Evolutionary conservation across 2,329 filamentous ascomycete species (phyloP).

Genomic region (Pseudogymnoascus sp.): DNA sequence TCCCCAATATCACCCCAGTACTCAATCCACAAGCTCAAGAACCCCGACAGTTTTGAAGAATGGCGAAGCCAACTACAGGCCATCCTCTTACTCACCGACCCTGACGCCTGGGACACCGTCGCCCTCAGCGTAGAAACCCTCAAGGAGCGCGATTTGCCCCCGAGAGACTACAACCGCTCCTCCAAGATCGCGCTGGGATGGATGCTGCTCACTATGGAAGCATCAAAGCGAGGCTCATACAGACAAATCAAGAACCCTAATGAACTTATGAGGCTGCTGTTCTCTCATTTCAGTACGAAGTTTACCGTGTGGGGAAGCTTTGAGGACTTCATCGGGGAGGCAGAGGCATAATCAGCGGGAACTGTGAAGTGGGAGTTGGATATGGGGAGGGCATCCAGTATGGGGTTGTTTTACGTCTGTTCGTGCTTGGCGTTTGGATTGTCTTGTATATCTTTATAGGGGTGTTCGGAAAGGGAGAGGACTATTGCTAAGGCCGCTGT

Average conservation of each 20-base stretch:
- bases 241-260: slow-evolving; percentile 6
- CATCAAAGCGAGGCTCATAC: background rate
- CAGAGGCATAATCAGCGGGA: background rate
- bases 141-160: background rate
- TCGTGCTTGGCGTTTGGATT: background rate
- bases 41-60: background rate
- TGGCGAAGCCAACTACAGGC: slow-evolving; percentile 1
- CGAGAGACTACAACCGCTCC: background rate
- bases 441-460: background rate
- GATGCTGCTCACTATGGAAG: slow-evolving; percentile 4
- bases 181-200: background rate
- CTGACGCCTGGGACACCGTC: background rate
- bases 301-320: slow-evolving; percentile 5
- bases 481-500: background rate
- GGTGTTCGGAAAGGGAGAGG: background rate
- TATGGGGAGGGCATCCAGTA: background rate
- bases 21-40: slow-evolving; percentile 4
- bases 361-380: background rate
- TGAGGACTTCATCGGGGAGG: background rate
- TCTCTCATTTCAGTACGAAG: slow-evolving; percentile 3
- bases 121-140: background rate
- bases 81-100: background rate
- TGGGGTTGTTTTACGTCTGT: background rate
- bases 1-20: background rate
- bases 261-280: background rate